Evolutionary conservation across 2,329 filamentous ascomycete species (phyloP).

Genomic region (Nakataea oryzae): DNA sequence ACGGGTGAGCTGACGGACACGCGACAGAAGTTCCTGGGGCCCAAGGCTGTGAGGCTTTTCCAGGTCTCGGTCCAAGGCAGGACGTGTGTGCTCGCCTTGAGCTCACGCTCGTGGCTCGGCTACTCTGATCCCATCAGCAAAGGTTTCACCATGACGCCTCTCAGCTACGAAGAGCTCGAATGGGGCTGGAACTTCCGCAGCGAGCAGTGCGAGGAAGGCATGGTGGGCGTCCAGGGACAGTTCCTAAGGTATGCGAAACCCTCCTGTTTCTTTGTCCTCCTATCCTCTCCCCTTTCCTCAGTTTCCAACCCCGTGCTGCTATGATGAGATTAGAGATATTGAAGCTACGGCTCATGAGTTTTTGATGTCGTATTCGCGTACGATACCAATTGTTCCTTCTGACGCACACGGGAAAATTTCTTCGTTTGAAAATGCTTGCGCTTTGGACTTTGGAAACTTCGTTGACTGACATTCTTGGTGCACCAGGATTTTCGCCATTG

Average conservation of each 20-base stretch:
- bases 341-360: constrained; percentile 46
- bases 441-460: not conserved
- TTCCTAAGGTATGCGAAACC: constrained; percentile 62
- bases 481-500: constrained; percentile 75
- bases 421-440: not conserved
- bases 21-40: constrained; percentile 84
- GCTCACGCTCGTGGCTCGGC: constrained; percentile 90
- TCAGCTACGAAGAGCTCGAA: constrained; percentile 80
- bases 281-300: constrained; percentile 12
- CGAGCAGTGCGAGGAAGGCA: constrained; percentile 84
- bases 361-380: constrained; percentile 37
- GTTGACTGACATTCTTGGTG: constrained; percentile 19
- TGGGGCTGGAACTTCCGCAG: constrained; percentile 97
- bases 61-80: constrained; percentile 80
- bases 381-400: constrained; percentile 96
- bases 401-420: constrained; percentile 38
- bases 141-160: constrained; percentile 81
- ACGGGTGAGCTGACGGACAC: constrained; percentile 95
- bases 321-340: constrained; percentile 59
- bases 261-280: constrained; percentile 13
- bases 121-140: constrained; percentile 83
- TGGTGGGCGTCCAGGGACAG: constrained; percentile 86
- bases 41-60: constrained; percentile 82
- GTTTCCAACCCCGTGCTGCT: not conserved
- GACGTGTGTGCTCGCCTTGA: constrained; percentile 78